Evolutionary conservation across 169 alveolate genomes (phyloP), one percentile per base, ranked within the genome.

Genomic region (Plasmodium chabaudi): DNA sequence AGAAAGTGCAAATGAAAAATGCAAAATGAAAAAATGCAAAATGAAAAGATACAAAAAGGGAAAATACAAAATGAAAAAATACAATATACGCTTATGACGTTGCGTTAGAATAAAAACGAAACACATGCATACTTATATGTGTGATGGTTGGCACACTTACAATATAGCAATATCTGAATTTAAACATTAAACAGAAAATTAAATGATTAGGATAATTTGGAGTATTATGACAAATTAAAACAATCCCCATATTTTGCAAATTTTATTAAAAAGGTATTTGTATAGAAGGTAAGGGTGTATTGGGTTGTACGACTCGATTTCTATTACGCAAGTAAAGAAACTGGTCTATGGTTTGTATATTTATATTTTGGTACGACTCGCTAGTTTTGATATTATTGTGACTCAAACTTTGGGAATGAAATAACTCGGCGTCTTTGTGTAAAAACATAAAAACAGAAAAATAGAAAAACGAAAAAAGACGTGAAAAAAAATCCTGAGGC

Each of bases 381-480:
- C 42, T 12, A 57, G 12, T 57, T 57, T 57, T 17, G 0, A 3
- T 12, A 17, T 23, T 61, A 61, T 27, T 7, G 46, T 2, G 90
- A 13, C 13, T 39, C 74, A 42, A 82, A 61, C 39, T 44, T 25
- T 46, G 90, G 90, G n/a, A 84, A 67, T 12, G 90, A 82, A 46
- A 82, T 65, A 17, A 82, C 90, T 44, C 90, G 57, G 17, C 72
- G 21, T 23, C 63, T 67, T 82, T 82, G 90, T 53, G 72, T 55
- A 25, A 68, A 82, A 17, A 82, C 73, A 44, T 82, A 82, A 15
- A 82, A 13, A 68, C 90, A 65, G 59, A 82, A 82, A 82, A 69
- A 67, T 23, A 82, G 23, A 46, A 82, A 69, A 61, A 82, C 56
- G 7, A 65, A 55, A 82, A 65, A 25, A 19, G 86, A 65, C 1